Conservation (phyloP, 306 rosid genomes). For the Dryas octopetala region DNA sequence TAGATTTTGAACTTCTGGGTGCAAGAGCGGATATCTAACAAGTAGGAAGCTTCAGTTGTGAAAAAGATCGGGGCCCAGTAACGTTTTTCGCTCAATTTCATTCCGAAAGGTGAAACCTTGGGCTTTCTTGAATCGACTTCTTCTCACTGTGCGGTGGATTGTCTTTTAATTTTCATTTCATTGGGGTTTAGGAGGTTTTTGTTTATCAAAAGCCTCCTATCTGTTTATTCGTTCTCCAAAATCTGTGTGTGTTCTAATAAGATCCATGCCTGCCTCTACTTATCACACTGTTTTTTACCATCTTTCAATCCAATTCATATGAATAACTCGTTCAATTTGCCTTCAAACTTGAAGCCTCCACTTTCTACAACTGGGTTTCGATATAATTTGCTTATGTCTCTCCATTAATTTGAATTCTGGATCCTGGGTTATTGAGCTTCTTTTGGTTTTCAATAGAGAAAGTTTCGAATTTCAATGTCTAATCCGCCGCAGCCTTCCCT, state of each 20-base stretch:
- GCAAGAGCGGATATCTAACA: constrained; percentile 8
- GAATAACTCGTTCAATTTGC: not conserved
- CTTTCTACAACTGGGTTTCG: constrained; percentile 12
- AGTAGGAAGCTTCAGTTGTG: constrained; percentile 29
- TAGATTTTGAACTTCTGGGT: constrained; percentile 22
- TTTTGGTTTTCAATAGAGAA: constrained; percentile 19
- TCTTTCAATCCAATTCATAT: constrained; percentile 8
- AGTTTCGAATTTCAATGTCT: constrained; percentile 50
- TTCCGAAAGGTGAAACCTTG: not conserved
- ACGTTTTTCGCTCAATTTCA: constrained; percentile 12
- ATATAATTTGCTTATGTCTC: constrained; percentile 28
- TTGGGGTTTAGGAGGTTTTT: constrained; percentile 38
- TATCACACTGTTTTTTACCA: constrained; percentile 20
- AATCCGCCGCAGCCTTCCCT: constrained; percentile 63
- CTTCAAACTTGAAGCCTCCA: not conserved
- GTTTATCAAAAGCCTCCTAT: constrained; percentile 14
- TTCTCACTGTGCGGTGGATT: too few relatives aligned
- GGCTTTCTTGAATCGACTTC: too few relatives aligned
- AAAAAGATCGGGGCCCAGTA: constrained; percentile 8
- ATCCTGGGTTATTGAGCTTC: constrained; percentile 32
- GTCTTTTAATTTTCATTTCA: not conserved
- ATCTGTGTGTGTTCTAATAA: constrained; percentile 22
- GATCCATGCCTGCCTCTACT: constrained; percentile 32
- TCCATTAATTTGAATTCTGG: constrained; percentile 27
- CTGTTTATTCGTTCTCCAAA: constrained; percentile 6